Percentiles rank a stretch among this genome's conserved stretches.
Conservation (phyloP, 1,284 basidiomycete genomes). For the Tilletia setariae region DNA sequence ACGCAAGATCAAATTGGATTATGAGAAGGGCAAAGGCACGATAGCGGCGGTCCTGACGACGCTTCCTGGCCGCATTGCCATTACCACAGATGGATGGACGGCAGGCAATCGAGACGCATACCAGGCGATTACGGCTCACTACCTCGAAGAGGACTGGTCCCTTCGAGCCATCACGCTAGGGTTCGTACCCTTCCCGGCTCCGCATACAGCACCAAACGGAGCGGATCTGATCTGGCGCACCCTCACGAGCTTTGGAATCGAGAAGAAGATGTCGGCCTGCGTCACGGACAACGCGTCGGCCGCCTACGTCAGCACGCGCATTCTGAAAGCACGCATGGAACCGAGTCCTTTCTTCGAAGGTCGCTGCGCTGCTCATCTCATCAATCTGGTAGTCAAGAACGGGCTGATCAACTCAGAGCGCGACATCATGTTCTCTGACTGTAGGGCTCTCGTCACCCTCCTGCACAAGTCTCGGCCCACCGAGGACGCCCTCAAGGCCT, state of each 20-base stretch:
- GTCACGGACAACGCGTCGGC: not conserved
- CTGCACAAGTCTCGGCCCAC: not conserved
- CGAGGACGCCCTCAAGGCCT: not conserved
- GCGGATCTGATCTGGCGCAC: not conserved
- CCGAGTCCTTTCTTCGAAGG: not conserved
- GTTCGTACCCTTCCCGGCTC: not conserved
- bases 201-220: not conserved
- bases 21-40: no score
- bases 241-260: not conserved
- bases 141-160: not conserved
- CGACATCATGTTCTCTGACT: not conserved
- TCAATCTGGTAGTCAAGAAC: conserved; percentile 3
- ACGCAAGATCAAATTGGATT: no score
- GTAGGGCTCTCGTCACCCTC: not conserved
- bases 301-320: not conserved
- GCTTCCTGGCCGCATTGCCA: not conserved
- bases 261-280: not conserved
- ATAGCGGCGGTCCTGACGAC: not conserved
- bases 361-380: not conserved
- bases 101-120: not conserved
- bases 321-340: not conserved
- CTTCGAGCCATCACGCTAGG: not conserved
- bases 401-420: not conserved
- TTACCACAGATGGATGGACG: conserved; percentile 1
- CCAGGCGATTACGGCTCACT: not conserved